Evolutionary conservation across 768 basidiomycete species (phyloP).

Genomic region (Pleurotus djamor): DNA sequence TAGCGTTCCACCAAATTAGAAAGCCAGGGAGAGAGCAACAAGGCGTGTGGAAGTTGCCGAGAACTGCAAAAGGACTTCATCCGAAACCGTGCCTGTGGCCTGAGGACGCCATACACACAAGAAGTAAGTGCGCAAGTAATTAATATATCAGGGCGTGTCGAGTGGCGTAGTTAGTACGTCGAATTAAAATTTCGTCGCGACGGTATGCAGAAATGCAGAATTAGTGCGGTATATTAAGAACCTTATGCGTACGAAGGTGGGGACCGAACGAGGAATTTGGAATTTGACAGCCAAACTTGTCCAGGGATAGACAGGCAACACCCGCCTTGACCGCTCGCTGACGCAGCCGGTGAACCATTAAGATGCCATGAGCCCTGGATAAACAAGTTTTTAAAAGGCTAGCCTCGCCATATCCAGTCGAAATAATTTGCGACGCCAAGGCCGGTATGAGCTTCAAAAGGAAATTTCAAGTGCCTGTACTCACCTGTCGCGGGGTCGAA

Average conservation of each 20-base stretch:
- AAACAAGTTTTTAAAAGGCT: background rate
- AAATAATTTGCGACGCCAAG: background rate
- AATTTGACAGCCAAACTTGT: background rate
- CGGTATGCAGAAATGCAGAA: background rate
- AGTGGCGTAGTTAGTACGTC: background rate
- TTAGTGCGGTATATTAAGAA: background rate
- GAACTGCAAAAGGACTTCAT: background rate
- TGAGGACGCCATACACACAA: background rate
- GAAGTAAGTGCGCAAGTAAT: background rate
- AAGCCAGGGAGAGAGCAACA: conserved; percentile 3
- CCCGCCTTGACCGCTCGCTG: background rate
- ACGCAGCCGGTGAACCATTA: background rate
- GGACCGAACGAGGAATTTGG: background rate
- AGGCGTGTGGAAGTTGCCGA: conserved; percentile 6
- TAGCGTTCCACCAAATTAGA: conserved; percentile 5
- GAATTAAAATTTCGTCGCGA: no score
- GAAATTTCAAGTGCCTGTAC: background rate
- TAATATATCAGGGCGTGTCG: background rate
- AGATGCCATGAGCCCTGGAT: background rate
- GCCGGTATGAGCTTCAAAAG: background rate
- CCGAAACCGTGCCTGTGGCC: conserved; percentile 5
- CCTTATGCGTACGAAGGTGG: background rate
- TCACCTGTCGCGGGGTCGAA: conserved; percentile 1
- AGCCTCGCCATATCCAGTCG: background rate
- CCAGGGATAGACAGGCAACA: background rate